Evolutionary conservation across 495 filamentous ascomycete species (phyloP).

Genomic region (Aspergillus olivimuriae): DNA sequence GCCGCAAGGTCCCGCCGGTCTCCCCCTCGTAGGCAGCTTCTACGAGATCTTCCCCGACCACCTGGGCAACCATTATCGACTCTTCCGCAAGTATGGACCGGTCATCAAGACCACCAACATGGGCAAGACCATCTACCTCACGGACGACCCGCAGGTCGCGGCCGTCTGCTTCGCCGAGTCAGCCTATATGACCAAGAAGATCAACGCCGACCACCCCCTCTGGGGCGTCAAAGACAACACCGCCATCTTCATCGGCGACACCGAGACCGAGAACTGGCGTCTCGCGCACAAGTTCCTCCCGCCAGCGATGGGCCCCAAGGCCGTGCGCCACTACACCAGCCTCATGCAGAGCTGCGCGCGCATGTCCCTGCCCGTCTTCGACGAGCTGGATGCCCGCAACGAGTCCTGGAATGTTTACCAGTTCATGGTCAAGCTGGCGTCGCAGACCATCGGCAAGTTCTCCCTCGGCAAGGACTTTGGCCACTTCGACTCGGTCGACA

Average conservation of each 20-base stretch:
- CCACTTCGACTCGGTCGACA: slow-evolving; percentile 41
- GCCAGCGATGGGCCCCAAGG: slow-evolving; percentile 45
- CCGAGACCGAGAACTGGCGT: slow-evolving; percentile 39
- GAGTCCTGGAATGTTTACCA: slow-evolving; percentile 51
- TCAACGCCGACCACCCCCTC: slow-evolving; percentile 43
- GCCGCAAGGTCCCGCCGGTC: slow-evolving; percentile 38
- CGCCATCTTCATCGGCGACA: slow-evolving; percentile 49
- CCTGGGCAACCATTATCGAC: slow-evolving; percentile 51
- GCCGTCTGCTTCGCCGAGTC: slow-evolving; percentile 33
- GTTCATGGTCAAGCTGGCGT: slow-evolving; percentile 51
- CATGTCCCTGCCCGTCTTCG: slow-evolving; percentile 40
- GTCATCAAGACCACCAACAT: slow-evolving; percentile 51
- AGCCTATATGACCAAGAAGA: slow-evolving; percentile 47
- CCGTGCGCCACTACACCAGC: slow-evolving; percentile 46
- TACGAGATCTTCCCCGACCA: slow-evolving; percentile 54
- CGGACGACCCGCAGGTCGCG: slow-evolving; percentile 40
- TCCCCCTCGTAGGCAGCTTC: slow-evolving; percentile 46
- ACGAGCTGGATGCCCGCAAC: slow-evolving; percentile 39
- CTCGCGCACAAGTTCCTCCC: slow-evolving; percentile 51
- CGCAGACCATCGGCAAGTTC: slow-evolving; percentile 42
- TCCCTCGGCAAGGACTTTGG: slow-evolving; percentile 40
- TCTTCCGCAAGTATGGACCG: slow-evolving; percentile 48
- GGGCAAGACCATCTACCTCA: slow-evolving; percentile 45
- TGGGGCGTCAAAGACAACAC: slow-evolving; percentile 41
- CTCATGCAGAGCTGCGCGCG: slow-evolving; percentile 40